A percentile compares a stretch with the other conserved stretches of the same genome.
These are phyloP conservation scores for Tausonia pullulans DNA, from an alignment of 1,284 basidiomycete genomes.

Conservation along the genomic window DNA sequence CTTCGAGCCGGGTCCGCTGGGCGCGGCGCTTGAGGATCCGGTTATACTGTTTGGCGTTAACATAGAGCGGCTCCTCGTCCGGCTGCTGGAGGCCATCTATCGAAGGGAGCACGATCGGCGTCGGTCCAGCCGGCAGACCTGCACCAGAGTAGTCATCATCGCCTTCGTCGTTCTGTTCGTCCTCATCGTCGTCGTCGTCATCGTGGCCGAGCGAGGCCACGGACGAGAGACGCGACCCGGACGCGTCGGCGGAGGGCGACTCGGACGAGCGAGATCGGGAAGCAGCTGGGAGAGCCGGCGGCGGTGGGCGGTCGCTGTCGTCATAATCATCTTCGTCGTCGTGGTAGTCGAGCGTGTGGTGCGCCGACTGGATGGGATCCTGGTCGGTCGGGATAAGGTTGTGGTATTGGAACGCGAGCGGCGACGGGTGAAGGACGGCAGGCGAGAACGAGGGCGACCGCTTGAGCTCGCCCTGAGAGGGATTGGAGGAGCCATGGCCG, in stretches of 20 bases:
- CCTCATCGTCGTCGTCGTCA: background rate
- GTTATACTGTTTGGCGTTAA: conserved; percentile 95
- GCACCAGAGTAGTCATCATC: background rate
- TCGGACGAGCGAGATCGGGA: background rate
- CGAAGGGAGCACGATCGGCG: background rate
- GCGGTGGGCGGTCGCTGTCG: background rate
- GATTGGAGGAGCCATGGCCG: no score
- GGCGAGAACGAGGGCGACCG: background rate
- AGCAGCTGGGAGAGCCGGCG: background rate
- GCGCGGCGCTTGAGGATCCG: conserved; percentile 86
- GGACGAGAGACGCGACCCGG: background rate
- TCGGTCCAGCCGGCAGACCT: background rate
- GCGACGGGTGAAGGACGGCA: background rate
- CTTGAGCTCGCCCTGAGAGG: no score
- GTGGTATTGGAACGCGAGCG: background rate
- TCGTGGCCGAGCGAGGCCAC: background rate
- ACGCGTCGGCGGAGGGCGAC: background rate
- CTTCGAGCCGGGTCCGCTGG: conserved; percentile 76
- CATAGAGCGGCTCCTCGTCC: conserved; percentile 91
- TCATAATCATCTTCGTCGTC: no score
- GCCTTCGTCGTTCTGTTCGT: background rate
- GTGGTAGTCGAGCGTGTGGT: no score
- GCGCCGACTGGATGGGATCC: no score
- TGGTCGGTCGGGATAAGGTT: background rate
- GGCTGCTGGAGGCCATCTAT: background rate